A percentile compares a stretch with the other conserved stretches of the same genome.
Evolutionary conservation across 805 yeast genomes (phyloP).

Genomic region (Saturnispora mendoncae): DNA sequence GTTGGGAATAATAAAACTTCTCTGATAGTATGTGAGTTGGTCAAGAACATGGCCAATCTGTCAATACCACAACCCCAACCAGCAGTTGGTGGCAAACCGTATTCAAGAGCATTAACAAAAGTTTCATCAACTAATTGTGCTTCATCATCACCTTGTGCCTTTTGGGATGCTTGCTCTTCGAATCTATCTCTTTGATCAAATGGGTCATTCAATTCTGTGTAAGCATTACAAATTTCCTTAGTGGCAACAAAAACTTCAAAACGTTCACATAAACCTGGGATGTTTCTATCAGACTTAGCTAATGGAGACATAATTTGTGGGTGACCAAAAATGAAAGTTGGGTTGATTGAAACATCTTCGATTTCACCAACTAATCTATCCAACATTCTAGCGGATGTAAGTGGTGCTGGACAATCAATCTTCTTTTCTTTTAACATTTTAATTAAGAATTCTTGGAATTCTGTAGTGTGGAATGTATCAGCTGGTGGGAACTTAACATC

Average conservation of each 20-base stretch:
- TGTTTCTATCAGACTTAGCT: constrained; percentile 89
- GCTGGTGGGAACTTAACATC: constrained; percentile 93
- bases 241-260: constrained; percentile 98
- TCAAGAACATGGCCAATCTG: constrained; percentile 95
- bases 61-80: constrained; percentile 99
- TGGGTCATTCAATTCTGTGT: constrained; percentile 98
- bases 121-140: constrained; percentile 95
- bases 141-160: constrained; percentile 98
- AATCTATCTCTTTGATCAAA: constrained; percentile 96
- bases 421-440: constrained; percentile 67
- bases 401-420: constrained; percentile 79
- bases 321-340: constrained; percentile 96
- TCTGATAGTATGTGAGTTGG: constrained; percentile 92
- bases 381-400: constrained; percentile 97
- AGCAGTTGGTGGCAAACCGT: constrained; percentile 98
- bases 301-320: constrained; percentile 99
- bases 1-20: constrained; percentile 98
- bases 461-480: constrained; percentile 86
- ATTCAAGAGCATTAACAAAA: constrained; percentile 95
- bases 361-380: constrained; percentile 96
- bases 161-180: constrained; percentile 98
- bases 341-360: constrained; percentile 91
- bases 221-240: constrained; percentile 96
- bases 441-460: constrained; percentile 86
- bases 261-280: constrained; percentile 95